Evolutionary conservation across 164 flowering plant genomes (phyloP).

Genomic region (Liriodendron chinense): DNA sequence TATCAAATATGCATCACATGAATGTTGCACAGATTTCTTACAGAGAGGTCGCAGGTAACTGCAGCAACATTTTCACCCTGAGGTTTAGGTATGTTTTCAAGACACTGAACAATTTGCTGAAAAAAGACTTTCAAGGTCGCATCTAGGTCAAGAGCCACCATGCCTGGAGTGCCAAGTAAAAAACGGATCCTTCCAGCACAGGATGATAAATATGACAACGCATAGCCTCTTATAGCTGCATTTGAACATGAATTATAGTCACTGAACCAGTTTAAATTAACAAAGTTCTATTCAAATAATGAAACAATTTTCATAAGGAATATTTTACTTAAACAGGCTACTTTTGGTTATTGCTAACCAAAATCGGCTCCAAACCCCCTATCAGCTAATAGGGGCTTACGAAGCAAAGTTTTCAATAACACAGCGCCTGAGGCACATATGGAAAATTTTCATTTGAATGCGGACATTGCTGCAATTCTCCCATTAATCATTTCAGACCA

Average conservation of each 20-base stretch:
- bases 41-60: constrained; percentile 83
- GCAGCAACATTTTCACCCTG: constrained; percentile 87
- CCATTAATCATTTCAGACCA: no score
- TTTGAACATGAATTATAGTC: constrained; percentile 6
- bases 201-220: constrained; percentile 58
- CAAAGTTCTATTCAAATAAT: neutral
- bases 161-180: constrained; percentile 90
- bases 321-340: no score
- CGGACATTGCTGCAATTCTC: no score
- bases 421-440: no score
- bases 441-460: no score
- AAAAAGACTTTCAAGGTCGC: constrained; percentile 73
- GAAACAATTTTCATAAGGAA: neutral
- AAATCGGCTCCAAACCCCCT: no score
- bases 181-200: constrained; percentile 94
- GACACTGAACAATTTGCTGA: constrained; percentile 79
- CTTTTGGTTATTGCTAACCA: no score
- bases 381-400: no score
- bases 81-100: constrained; percentile 90
- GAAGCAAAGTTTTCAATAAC: no score
- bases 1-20: no score
- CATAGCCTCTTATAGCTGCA: constrained; percentile 97
- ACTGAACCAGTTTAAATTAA: neutral
- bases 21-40: constrained; percentile 58
- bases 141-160: constrained; percentile 98